Evolutionary conservation across 176 grass and related monocot genomes (phyloP).

Genomic region (Guadua angustifolia): DNA sequence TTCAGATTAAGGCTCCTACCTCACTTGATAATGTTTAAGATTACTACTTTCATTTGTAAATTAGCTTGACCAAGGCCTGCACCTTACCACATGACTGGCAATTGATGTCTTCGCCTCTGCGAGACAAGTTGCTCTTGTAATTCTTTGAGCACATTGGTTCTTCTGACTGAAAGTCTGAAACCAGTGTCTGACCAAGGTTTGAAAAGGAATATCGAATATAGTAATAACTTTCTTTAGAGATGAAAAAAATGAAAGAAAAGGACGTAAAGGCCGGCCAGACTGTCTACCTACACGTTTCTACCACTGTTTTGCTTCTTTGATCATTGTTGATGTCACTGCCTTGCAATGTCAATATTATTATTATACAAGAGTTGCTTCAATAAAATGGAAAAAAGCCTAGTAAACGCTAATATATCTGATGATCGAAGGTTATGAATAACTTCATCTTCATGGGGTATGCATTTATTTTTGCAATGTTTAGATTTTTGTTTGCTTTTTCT

Average conservation of each 20-base stretch:
- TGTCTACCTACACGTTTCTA: not conserved
- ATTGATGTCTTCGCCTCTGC: not conserved
- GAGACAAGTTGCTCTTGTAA: not conserved
- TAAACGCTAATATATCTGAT: no score
- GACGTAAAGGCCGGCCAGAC: not conserved
- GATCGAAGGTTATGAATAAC: not conserved
- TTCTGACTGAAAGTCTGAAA: slow-evolving; percentile 33
- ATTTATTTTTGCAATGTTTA: not conserved
- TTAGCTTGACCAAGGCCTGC: slow-evolving; percentile 32
- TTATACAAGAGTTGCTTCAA: not conserved
- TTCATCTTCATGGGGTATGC: not conserved
- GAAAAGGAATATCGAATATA: not conserved
- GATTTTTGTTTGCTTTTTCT: not conserved
- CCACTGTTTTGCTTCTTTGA: not conserved
- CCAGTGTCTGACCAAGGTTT: not conserved
- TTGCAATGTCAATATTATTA: not conserved
- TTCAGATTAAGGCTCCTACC: slow-evolving; percentile 29
- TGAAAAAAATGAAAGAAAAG: not conserved
- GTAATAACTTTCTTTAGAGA: not conserved
- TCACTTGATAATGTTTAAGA: slow-evolving; percentile 25
- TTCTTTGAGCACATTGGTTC: not conserved
- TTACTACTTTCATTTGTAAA: slow-evolving; percentile 16
- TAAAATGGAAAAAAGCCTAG: no score
- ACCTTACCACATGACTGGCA: slow-evolving; percentile 8
- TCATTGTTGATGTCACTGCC: not conserved